Evolutionary conservation across 129 eudicot genomes (phyloP).

Genomic region (Glebionis coronaria): DNA sequence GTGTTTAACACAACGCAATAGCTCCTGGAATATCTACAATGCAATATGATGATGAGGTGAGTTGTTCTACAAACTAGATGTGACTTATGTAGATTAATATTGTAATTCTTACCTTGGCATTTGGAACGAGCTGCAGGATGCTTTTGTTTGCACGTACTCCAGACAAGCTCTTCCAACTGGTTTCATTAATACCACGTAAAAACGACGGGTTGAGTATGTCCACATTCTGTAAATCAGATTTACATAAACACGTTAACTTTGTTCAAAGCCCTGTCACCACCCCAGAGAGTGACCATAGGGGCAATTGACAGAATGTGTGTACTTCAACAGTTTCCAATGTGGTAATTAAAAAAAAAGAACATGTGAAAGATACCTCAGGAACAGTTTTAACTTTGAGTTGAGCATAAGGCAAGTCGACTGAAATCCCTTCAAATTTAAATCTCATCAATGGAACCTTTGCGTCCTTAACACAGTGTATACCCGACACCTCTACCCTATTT

Average conservation of each 20-base stretch:
- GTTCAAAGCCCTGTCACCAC: no score
- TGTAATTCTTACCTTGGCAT: conserved; percentile 41
- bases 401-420: conserved; percentile 56
- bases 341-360: neutral
- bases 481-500: conserved; percentile 53
- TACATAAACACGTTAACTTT: neutral
- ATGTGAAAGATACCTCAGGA: conserved; percentile 41
- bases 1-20: conserved; percentile 46
- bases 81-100: no score
- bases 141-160: conserved; percentile 59
- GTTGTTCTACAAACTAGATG: no score
- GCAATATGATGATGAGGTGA: neutral
- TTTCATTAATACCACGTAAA: conserved; percentile 46
- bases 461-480: conserved; percentile 53
- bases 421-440: conserved; percentile 58
- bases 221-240: conserved; percentile 38
- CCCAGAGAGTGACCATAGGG: no score
- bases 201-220: conserved; percentile 41
- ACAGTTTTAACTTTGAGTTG: conserved; percentile 48
- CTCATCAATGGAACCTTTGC: conserved; percentile 61
- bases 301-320: no score
- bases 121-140: conserved; percentile 68
- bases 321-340: no score
- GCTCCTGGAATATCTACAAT: conserved; percentile 44
- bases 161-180: conserved; percentile 58